Base-by-base conservation (phyloP, 1,139 yeast species). In the Cylindricascospora bacillispora region DNA sequence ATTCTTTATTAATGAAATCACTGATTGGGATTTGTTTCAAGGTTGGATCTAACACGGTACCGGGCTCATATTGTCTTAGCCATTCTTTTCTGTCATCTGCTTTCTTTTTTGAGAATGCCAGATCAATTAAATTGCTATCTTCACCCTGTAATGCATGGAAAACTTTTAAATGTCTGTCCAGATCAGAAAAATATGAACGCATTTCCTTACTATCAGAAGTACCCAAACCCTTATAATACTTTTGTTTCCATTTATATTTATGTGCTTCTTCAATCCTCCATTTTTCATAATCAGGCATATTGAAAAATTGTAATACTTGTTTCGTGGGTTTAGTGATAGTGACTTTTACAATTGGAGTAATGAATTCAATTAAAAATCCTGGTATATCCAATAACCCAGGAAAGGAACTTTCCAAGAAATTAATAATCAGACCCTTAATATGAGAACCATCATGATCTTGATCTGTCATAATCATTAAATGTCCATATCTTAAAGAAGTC, bases 371-470 rank as follows among this genome's bases (percentile, higher is more conserved):
- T 44, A 92, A 62, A 45, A 92, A 92, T 1, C 95, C 97, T 1
- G 97, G 95, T 30, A 89, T 70, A 37, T 79, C 80, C 25, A 92
- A 63, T 40, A 92, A 62, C 1, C 97, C 98, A 1, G 98, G 98
- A 60, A 92, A 92, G 27, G 94, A 80, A 4, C 92, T 71, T 55
- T 89, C 97, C 37, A 92, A 61, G 51, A 89, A 92, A 54, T 92
- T 92, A 49, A 92, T 92, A 39, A 92, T 72, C 45, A 92, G 68
- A 40, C 99, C 99, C 55, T 92, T 92, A 52, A 92, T 92, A 62
- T 92, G 99, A 13, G 94, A 81, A 36, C 99, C 99, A 67, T 92
- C 99, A 48, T 86, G 95, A 81, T 92, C 99, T 59, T 92, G 99
- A 80, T 92, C 99, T 4, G 99, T 85, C 98, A 92, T 92, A 50